phyloP scores from a whole-genome alignment of 1,139 yeast genomes.

The Taiozyma onychis region DNA sequence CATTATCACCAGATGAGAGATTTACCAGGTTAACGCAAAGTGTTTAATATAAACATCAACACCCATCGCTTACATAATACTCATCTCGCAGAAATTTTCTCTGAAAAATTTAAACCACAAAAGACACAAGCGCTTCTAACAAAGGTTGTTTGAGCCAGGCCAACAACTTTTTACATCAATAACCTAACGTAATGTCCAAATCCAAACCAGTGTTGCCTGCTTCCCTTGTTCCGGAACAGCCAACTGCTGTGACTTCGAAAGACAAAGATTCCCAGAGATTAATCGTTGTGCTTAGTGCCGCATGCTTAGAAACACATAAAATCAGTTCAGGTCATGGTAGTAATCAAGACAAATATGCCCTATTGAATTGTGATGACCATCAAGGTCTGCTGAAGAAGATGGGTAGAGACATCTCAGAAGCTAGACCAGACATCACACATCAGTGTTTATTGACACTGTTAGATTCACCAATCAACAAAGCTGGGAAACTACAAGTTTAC shows the following conservation, averaged over 20 bases:
- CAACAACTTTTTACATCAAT: neutral
- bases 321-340: conserved; percentile 61
- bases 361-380: conserved; percentile 95
- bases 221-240: conserved; percentile 79
- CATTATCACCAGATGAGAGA: no score
- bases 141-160: neutral
- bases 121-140: neutral
- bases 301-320: conserved; percentile 92
- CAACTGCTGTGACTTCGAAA: conserved; percentile 70
- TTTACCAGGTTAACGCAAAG: no score
- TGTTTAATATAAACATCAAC: neutral
- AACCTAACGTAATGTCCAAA: neutral
- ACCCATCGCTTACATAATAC: conserved; percentile 1
- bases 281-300: conserved; percentile 89
- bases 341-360: conserved; percentile 88
- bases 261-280: conserved; percentile 82
- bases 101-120: neutral
- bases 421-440: conserved; percentile 97
- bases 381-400: conserved; percentile 91
- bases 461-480: conserved; percentile 96
- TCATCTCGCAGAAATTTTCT: neutral
- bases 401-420: conserved; percentile 97
- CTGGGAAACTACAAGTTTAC: conserved; percentile 93
- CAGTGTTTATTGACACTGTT: conserved; percentile 87
- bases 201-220: conserved; percentile 42